Evolutionary conservation across 2,329 filamentous ascomycete species (phyloP), one percentile per base, ranked within the genome.

Genomic region (Penicillium sp.): DNA sequence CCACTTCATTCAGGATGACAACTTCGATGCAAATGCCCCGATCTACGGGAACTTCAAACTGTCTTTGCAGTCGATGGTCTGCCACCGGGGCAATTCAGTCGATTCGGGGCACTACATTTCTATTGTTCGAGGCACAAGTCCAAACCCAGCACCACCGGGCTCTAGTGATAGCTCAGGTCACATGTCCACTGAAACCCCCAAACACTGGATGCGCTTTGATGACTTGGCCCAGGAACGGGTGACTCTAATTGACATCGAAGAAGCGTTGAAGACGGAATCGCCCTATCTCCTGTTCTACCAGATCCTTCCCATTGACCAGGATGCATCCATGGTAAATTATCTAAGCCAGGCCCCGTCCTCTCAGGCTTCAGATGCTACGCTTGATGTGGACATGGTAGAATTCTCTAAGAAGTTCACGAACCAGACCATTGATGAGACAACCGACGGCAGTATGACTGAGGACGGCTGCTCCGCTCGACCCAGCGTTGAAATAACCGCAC

Each of bases 211-310:
- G 71, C 89, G 88, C 37, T 97, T 96, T 66, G 95, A 99, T 70
- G 95, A 99, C 71, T 79, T 98, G n/a, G 78, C 85, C 1, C 79
- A 84, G 35, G 82, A 87, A 55, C 85, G 93, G 26, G 89, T 98
- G 3, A 82, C 82, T 0, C 82, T 89, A 53, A 87, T 97, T 48
- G 86, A 96, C 67, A 89, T 97, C 61, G 87, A 90, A 59, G 77
- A 88, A 63, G 88, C 90, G 0, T 77, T 98, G 49, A 88, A 86
- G 63, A 84, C 89, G n/a, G 93, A 97, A 72, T 96, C 91, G 72
- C 93, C 95, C 0, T 98, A 98, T 71, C 83, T 98, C 7, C 80
- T 99, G 0, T 98, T 98, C 74, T 99, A 97, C 69, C 93, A 97
- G 73, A 90, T 98, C 41, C 84, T 96, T 29, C 93, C 93, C 0